Evolutionary conservation across 345 rosid species (phyloP), one percentile per base, ranked within the genome.

Genomic region (Garcia nutans): DNA sequence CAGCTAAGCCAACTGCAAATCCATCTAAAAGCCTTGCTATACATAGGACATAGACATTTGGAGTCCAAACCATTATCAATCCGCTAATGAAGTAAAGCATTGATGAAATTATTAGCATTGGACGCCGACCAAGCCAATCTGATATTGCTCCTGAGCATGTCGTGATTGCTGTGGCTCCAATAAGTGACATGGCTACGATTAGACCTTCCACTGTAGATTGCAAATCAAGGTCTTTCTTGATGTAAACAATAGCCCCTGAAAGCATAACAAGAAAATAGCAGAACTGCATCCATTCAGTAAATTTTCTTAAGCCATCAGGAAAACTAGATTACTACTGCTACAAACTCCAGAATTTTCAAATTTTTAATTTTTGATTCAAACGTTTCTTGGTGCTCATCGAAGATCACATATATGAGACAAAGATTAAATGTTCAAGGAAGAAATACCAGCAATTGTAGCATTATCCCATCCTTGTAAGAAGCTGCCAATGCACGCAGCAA

Each of bases 381-480:
- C n/a, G 33, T 10, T 61, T 56, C n/a, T 22, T 33, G 12, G 10
- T 54, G 58, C 23, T 31, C 52, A 68, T 24, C 54, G 72, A 83
- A 63, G 47, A 68, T 68, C 57, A 77, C 23, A 71, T 8, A 56
- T 19, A 50, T 23, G 28, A 75, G 11, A 33, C 37, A 33, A 45
- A 82, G 70, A 75, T 0, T 17, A 49, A 69, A 23, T 41, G 23
- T 44, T 26, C 22, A 26, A 77, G 28, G 65, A 16, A 42, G 20
- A 72, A 78, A 72, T 85, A 96, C 99, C 98, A 73, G 99, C 98
- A 87, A 96, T 96, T 31, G 98, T 93, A 74, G 99, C 99, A 86
- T 93, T 96, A 87, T 96, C 99, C 99, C 99, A 96, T 87, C 99
- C 99, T 85, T 93, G 99, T 76, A 96, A 88, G 84, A 96, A 93